Conservation (phyloP, 768 basidiomycete genomes). For the Ramaria rubella region DNA sequence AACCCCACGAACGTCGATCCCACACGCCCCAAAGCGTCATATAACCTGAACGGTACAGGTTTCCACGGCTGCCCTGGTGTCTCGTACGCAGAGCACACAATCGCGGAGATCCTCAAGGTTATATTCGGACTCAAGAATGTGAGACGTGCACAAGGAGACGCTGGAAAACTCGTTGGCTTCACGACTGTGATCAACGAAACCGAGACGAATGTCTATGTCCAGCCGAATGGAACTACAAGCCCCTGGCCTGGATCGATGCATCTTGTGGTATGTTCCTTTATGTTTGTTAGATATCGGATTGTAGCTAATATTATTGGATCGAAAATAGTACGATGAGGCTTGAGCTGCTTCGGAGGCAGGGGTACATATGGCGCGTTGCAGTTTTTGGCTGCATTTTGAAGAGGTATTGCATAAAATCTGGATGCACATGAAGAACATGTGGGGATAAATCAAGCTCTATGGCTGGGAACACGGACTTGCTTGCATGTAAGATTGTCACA, state of each 20-base stretch:
- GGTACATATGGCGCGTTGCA: too few species aligned
- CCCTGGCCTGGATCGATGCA: constrained; percentile 35
- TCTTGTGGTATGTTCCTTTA: constrained; percentile 13
- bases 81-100: constrained; percentile 24
- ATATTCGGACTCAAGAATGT: constrained; percentile 40
- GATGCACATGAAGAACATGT: too few species aligned
- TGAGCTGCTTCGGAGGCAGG: too few species aligned
- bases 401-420: too few species aligned
- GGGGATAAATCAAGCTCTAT: too few species aligned
- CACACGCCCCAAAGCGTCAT: constrained; percentile 27
- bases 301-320: too few species aligned
- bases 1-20: constrained; percentile 36
- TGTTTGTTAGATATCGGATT: too few species aligned
- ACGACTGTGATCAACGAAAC: constrained; percentile 29
- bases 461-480: too few species aligned
- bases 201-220: constrained; percentile 18
- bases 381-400: too few species aligned
- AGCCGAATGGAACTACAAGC: constrained; percentile 30
- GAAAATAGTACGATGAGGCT: too few species aligned
- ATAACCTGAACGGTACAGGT: constrained; percentile 29
- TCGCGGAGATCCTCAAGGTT: constrained; percentile 39
- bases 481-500: too few species aligned
- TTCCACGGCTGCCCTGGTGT: constrained; percentile 38
- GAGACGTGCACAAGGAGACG: constrained; percentile 38
- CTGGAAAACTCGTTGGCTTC: constrained; percentile 34